Conservation (phyloP, 345 rosid species). For the Eucalyptus cloeziana region DNA sequence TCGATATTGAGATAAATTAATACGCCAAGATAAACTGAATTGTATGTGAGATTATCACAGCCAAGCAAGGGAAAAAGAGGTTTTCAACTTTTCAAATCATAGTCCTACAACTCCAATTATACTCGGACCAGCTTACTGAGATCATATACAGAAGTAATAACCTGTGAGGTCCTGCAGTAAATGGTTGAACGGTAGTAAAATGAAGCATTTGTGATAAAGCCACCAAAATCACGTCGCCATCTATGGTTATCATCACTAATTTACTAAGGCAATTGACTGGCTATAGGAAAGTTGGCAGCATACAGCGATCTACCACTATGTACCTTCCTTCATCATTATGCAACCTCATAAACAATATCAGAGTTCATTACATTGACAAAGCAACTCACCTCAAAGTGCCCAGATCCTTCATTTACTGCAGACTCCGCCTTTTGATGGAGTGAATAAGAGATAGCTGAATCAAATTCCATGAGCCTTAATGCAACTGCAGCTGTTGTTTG, state of each 20-base stretch:
- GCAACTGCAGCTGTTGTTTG: conserved; percentile 66
- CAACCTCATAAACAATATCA: neutral
- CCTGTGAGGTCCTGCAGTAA: neutral
- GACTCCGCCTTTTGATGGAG: conserved; percentile 32
- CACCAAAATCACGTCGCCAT: neutral
- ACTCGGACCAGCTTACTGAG: neutral
- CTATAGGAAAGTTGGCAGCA: neutral
- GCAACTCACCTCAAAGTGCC: conserved; percentile 29
- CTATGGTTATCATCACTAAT: neutral
- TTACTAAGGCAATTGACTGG: neutral
- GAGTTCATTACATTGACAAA: neutral
- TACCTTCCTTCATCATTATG: neutral
- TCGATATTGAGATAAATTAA: neutral
- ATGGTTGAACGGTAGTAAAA: neutral
- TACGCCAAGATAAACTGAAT: neutral
- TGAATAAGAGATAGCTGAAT: conserved; percentile 36
- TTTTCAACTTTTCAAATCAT: neutral
- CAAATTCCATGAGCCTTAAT: conserved; percentile 58
- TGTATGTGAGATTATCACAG: neutral
- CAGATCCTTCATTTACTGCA: conserved; percentile 28
- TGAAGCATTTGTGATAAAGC: neutral
- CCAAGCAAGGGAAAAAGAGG: neutral
- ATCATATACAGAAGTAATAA: neutral
- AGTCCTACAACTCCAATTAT: neutral
- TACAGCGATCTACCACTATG: neutral